Evolutionary conservation across 148 eudicot genomes (phyloP).

Genomic region (Camellia granthamiana): DNA sequence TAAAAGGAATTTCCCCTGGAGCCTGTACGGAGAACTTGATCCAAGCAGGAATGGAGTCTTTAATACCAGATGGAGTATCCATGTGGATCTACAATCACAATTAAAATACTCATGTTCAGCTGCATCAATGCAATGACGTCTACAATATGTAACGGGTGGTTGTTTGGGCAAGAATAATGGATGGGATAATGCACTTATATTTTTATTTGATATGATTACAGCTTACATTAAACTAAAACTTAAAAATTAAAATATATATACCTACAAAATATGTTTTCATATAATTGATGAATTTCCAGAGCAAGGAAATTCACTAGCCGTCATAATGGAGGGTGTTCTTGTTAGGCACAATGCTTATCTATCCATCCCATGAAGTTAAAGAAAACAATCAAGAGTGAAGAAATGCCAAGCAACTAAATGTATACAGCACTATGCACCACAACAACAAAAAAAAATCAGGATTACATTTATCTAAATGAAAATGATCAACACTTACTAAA

Average conservation of each 20-base stretch:
- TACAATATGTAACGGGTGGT: background rate
- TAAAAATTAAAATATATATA: too few relatives aligned
- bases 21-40: conserved; percentile 91
- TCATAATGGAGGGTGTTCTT: background rate
- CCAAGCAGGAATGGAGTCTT: conserved; percentile 99
- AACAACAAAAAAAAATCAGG: background rate
- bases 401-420: background rate
- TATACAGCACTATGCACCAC: conserved; percentile 4
- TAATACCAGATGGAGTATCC: conserved; percentile 95
- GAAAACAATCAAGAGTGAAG: background rate
- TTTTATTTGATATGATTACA: background rate
- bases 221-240: too few relatives aligned
- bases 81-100: conserved; percentile 69
- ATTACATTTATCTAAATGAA: background rate
- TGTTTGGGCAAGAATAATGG: background rate
- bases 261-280: background rate
- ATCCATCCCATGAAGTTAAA: background rate
- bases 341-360: background rate
- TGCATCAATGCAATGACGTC: background rate
- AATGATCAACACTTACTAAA: background rate
- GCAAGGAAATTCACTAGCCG: background rate
- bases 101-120: conserved; percentile 5
- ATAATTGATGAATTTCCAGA: background rate
- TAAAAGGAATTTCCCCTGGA: conserved; percentile 85
- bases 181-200: background rate